Base-by-base conservation (phyloP, 225 moss, liverwort and hornwort species). In the Physcomitrium patens region DNA sequence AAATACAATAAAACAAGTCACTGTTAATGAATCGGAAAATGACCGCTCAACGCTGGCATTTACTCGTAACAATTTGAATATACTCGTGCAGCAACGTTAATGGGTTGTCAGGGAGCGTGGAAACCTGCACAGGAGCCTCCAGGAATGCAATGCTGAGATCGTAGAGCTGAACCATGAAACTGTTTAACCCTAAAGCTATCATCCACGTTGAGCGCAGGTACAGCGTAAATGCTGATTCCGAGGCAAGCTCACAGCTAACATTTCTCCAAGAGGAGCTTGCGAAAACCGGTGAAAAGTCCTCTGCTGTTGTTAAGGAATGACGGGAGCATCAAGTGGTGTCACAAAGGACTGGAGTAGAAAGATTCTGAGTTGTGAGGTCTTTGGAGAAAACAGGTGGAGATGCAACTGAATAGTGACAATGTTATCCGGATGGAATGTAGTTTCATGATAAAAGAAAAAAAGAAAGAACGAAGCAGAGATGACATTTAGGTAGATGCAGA, bases 51-150 rank as follows among this genome's bases (percentile, higher is more conserved):
- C 92, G 81, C 81, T 94, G 64, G 89, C 74, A 52, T 82, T 78
- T 9, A 89, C 92, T 49, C 87, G 87, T 48, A 92, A 86, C 73
- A 96, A 92, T 74, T 86, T 94, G 76, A 87, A 86, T 80, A 86
- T 86, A 63, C 89, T 96, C 22, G 87, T 87, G 70, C 88, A 87
- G 72, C 89, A 96, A 67, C 92, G 91, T 75, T 91, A 94, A 76
- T 92, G 88, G 67, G 88, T 96, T 70, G 85, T 92, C 41, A 74
- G 70, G 76, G 89, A 94, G 79, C 81, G 92, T 70, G 96, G 91
- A 64, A 80, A 67, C 37, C 81, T 94, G 68, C 92, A 96, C 80
- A 86, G 73, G 82, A 86, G 52, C 72, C 81, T 92, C 3, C 84
- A 89, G 76, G 81, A 82, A 20, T 90, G 93, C 71, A 85, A 94